Percentiles rank a stretch among this genome's conserved stretches.
Evolutionary conservation across 1,284 basidiomycete genomes (phyloP).

Genomic region (Ceratobasidium sp.): DNA sequence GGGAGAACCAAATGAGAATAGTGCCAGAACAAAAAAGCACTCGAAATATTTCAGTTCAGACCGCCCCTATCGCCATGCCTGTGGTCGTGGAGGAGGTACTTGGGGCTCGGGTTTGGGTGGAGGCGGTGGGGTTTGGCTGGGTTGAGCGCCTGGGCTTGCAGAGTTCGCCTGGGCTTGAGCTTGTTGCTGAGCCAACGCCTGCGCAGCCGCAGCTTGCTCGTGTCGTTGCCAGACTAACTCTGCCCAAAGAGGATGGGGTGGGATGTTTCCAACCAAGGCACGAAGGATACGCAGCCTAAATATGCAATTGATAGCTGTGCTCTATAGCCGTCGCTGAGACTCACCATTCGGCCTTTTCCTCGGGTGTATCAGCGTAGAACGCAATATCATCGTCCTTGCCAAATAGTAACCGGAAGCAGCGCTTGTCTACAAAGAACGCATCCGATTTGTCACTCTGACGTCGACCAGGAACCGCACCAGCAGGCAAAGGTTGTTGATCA

Average conservation of each 20-base stretch:
- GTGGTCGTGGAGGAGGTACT: conserved; percentile 14
- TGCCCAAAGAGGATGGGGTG: conserved; percentile 88
- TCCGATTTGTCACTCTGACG: conserved; percentile 67
- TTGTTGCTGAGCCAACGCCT: conserved; percentile 7
- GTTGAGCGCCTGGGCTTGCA: not conserved
- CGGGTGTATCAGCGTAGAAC: conserved; percentile 92
- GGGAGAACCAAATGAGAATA: not conserved
- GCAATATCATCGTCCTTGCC: conserved; percentile 78
- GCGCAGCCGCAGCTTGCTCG: conserved; percentile 50
- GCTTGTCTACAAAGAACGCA: conserved; percentile 74
- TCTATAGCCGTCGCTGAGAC: conserved; percentile 47
- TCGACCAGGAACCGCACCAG: conserved; percentile 43
- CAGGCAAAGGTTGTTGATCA: conserved; percentile 59
- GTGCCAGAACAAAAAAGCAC: not conserved
- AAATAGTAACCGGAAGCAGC: conserved; percentile 88
- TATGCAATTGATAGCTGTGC: conserved; percentile 9
- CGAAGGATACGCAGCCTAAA: conserved; percentile 82
- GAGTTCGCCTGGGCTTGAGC: not conserved
- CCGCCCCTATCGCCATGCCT: conserved; percentile 12
- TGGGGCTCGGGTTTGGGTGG: not conserved
- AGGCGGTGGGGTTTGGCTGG: not conserved
- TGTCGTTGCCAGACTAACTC: conserved; percentile 84
- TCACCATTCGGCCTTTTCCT: conserved; percentile 87
- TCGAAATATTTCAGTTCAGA: not conserved
- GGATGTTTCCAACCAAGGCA: conserved; percentile 83